Percentiles rank a stretch among this genome's conserved stretches.
phyloP scores from a whole-genome alignment of 2,329 filamentous ascomycete species.

The Zymoseptoria ardabiliae region DNA sequence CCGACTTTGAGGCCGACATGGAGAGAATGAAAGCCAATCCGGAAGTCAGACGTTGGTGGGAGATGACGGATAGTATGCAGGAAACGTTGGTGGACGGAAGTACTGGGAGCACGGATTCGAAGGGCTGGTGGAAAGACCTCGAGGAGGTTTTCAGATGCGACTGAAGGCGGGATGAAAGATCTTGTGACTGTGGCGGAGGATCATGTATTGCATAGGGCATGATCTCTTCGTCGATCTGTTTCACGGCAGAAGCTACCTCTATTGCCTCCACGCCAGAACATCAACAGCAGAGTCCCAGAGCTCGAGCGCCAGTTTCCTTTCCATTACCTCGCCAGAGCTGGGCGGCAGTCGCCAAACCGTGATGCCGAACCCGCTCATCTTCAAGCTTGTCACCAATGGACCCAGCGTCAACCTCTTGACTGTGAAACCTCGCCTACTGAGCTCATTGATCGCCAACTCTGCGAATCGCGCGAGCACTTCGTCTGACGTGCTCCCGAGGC shows the following conservation, averaged over 20 bases:
- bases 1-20: conserved; percentile 68
- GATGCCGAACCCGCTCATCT: conserved; percentile 34
- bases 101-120: conserved; percentile 49
- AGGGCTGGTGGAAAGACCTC: conserved; percentile 58
- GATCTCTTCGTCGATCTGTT: not conserved
- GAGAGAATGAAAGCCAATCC: conserved; percentile 64
- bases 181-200: not conserved
- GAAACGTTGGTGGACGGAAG: conserved; percentile 53
- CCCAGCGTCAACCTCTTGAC: conserved; percentile 30
- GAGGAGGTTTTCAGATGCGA: conserved; percentile 62
- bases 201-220: not conserved
- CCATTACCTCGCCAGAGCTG: conserved; percentile 23
- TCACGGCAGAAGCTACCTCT: conserved; percentile 1
- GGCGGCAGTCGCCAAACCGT: conserved; percentile 32
- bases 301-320: conserved; percentile 24
- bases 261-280: conserved; percentile 32
- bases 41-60: conserved; percentile 72
- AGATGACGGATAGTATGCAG: conserved; percentile 69
- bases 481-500: conserved; percentile 31
- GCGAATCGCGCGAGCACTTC: conserved; percentile 31
- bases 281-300: conserved; percentile 31
- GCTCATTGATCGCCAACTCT: conserved; percentile 26
- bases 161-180: conserved; percentile 21
- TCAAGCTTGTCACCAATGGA: conserved; percentile 31
- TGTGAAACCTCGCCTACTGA: conserved; percentile 25